Conservation (phyloP, 1,284 basidiomycete species). For the Termitomyces sp. region DNA sequence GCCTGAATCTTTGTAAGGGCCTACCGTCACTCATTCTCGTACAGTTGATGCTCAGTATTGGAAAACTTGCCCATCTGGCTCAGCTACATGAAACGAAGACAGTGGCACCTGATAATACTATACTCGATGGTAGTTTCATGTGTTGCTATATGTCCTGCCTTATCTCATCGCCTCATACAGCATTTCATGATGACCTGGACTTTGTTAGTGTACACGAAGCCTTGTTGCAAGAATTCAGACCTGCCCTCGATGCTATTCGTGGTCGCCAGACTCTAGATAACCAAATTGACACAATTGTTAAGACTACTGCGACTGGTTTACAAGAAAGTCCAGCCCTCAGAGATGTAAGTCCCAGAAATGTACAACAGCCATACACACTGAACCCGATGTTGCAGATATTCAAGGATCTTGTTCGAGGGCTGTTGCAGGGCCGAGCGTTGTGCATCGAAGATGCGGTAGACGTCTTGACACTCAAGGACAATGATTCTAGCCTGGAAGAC, state of each 20-base stretch:
- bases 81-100: slow-evolving; percentile 59
- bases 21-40: slow-evolving; percentile 10
- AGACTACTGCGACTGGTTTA: slow-evolving; percentile 48
- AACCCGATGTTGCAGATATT: slow-evolving; percentile 36
- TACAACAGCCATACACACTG: background rate
- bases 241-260: slow-evolving; percentile 41
- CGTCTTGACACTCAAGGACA: slow-evolving; percentile 69
- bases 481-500: slow-evolving; percentile 48
- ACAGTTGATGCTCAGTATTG: slow-evolving; percentile 86
- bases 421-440: slow-evolving; percentile 66
- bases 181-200: slow-evolving; percentile 70
- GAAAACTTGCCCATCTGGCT: slow-evolving; percentile 83
- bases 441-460: slow-evolving; percentile 68
- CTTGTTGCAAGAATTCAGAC: slow-evolving; percentile 54
- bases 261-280: slow-evolving; percentile 60
- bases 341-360: slow-evolving; percentile 31
- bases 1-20: background rate
- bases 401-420: slow-evolving; percentile 56
- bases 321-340: slow-evolving; percentile 41
- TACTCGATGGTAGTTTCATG: slow-evolving; percentile 51
- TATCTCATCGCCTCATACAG: slow-evolving; percentile 28
- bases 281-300: slow-evolving; percentile 59
- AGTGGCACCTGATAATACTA: slow-evolving; percentile 36
- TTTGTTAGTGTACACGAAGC: slow-evolving; percentile 71
- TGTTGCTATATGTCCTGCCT: background rate